Conservation (phyloP, 345 rosid species). For the Rhodamnia argentea region DNA sequence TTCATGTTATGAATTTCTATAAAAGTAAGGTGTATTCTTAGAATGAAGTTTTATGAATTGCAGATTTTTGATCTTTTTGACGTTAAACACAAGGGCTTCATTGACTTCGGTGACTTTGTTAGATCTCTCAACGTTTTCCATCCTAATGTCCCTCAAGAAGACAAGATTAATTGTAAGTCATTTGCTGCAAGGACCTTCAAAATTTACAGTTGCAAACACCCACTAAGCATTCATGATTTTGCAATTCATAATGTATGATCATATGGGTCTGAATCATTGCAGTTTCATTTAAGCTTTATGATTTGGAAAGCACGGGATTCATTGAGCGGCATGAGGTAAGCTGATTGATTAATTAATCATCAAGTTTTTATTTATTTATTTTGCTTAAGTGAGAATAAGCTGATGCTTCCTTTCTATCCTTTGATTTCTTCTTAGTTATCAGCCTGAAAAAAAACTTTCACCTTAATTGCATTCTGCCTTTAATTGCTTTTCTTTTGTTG, state of each 20-base stretch:
- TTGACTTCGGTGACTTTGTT: constrained; percentile 94
- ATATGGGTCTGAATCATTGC: constrained; percentile 7
- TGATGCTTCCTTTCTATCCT: background rate
- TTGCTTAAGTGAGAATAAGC: background rate
- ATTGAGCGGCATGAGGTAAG: constrained; percentile 96
- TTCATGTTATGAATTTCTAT: background rate
- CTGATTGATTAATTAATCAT: background rate
- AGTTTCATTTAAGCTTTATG: constrained; percentile 96
- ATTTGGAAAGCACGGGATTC: constrained; percentile 80
- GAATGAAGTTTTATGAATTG: background rate
- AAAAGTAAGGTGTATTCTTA: background rate
- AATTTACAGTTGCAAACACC: background rate
- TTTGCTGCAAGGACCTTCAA: background rate
- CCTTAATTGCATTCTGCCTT: background rate
- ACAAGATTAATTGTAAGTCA: constrained; percentile 75
- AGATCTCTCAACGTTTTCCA: constrained; percentile 84
- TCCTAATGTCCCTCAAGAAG: constrained; percentile 72
- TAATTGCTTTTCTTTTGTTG: background rate
- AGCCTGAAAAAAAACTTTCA: background rate
- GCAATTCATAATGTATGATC: background rate
- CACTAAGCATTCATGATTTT: background rate
- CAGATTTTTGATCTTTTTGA: constrained; percentile 95
- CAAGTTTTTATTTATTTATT: background rate
- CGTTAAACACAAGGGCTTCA: constrained; percentile 74
- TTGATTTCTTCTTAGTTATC: background rate